Conservation (phyloP, 495 filamentous ascomycete genomes). For the Chaetomidium leptoderma region DNA sequence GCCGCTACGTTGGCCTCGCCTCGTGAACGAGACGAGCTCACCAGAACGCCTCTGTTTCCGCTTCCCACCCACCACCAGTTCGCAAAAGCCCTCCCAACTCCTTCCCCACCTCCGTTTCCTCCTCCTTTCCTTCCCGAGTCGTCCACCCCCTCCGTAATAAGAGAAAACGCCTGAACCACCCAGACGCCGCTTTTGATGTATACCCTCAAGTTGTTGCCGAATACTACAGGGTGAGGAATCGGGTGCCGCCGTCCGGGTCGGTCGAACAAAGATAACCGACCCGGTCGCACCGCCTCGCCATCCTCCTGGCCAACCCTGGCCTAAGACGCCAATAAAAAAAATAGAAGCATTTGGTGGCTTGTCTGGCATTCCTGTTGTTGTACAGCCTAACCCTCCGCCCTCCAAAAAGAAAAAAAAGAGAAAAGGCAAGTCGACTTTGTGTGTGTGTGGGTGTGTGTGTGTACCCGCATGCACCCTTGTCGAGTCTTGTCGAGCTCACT, state of each 20-base stretch:
- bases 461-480: no score
- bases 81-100: neutral
- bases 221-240: conserved; percentile 16
- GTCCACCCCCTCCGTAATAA: neutral
- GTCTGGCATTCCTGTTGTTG: neutral
- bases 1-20: neutral
- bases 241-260: neutral
- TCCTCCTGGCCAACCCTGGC: neutral
- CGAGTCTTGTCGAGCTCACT: no score
- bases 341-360: neutral
- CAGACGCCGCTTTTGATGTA: conserved; percentile 30
- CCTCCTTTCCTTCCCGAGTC: no score
- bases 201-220: conserved; percentile 24
- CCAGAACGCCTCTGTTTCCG: neutral
- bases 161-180: conserved; percentile 2
- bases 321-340: neutral
- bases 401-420: neutral
- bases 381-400: neutral
- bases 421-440: neutral
- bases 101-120: neutral
- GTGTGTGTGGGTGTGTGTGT: no score
- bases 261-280: neutral
- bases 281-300: neutral
- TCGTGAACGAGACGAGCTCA: no score
- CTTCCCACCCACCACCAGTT: neutral